Base-by-base conservation (phyloP, 2,329 filamentous ascomycete species). In the Aspergillus japonicus region DNA sequence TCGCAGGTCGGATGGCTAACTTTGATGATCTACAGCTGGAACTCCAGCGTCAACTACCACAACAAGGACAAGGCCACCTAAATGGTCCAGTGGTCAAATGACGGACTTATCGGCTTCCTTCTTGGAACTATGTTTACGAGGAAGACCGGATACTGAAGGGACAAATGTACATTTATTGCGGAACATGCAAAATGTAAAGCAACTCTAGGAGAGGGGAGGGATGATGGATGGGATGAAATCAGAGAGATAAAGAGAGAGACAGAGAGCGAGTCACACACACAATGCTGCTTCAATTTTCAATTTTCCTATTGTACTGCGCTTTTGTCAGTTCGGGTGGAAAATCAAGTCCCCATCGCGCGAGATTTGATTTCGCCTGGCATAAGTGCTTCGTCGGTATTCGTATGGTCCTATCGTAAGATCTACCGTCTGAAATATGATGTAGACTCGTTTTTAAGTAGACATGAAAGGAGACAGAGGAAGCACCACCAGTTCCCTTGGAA, bases 21-120 rank as follows among this genome's bases (percentile, higher is more conserved):
- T 56, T 35, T 7, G 39, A 16, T 44, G 14, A n/a, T 19, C 23
- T 44, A 55, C 71, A 92, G 90, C 89, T 99, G 95, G 95, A 98
- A 98, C 81, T 83, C 88, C 68, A 85, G 83, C 61, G 92, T 97
- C 83, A 98, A 98, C 88, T 94, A 96, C 84, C 92, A 98, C 88
- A 92, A 96, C 84, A 90, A 89, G 83, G 89, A 96, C 83, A 92
- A 91, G 85, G 68, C 72, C 51, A 75, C 73, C 61, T 80, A 76
- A 75, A 68, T 57, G 26, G 51, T 23, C 53, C 42, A 33, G 42
- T 53, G 14, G 47, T 51, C 29, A 19, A 19, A 54, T 47, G 21
- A 16, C 31, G 44, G 50, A 44, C 54, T 49, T 50, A 56, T 44
- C 33, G 48, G 50, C 51, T 53, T 60, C 48, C 33, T 54, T 51